Conservation (phyloP, 2,329 filamentous ascomycete genomes). For the Alternaria sp. region DNA sequence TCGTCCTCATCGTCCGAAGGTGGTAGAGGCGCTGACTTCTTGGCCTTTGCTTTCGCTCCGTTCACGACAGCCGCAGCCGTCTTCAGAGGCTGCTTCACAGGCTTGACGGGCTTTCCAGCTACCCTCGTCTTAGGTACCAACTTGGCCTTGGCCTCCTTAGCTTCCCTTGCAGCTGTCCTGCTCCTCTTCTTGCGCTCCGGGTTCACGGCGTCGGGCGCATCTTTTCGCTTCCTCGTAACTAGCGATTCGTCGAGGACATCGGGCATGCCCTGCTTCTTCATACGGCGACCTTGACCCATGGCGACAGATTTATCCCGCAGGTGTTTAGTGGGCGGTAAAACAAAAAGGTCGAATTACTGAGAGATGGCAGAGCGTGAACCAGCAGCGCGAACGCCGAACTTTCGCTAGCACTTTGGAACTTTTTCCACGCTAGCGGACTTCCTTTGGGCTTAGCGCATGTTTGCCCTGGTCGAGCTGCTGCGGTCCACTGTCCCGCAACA, state of each 20-base stretch:
- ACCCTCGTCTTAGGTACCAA: conserved; percentile 21
- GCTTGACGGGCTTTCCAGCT: conserved; percentile 11
- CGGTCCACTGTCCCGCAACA: conserved; percentile 24
- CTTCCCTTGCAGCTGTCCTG: conserved; percentile 52
- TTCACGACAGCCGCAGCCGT: conserved; percentile 52
- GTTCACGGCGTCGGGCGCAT: conserved; percentile 63
- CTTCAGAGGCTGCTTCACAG: conserved; percentile 23
- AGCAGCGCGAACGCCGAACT: conserved; percentile 25
- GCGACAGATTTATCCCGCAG: conserved; percentile 16
- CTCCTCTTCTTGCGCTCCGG: conserved; percentile 64
- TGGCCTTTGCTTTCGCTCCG: conserved; percentile 39
- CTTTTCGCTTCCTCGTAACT: conserved; percentile 86
- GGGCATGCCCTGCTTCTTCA: conserved; percentile 94
- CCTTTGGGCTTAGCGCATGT: conserved; percentile 8
- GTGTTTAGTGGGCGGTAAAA: neutral
- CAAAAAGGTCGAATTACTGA: conserved; percentile 1
- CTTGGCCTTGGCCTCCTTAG: conserved; percentile 22
- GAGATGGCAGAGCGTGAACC: conserved; percentile 11
- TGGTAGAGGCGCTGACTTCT: conserved; percentile 41
- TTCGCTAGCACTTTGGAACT: conserved; percentile 22
- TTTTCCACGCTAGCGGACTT: conserved; percentile 20
- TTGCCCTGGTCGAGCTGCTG: conserved; percentile 6
- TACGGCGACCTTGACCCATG: conserved; percentile 90
- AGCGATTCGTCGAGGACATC: conserved; percentile 77
- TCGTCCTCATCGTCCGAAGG: conserved; percentile 40